Conservation (phyloP, 2,329 filamentous ascomycete genomes). For the Aspergillus latus region DNA sequence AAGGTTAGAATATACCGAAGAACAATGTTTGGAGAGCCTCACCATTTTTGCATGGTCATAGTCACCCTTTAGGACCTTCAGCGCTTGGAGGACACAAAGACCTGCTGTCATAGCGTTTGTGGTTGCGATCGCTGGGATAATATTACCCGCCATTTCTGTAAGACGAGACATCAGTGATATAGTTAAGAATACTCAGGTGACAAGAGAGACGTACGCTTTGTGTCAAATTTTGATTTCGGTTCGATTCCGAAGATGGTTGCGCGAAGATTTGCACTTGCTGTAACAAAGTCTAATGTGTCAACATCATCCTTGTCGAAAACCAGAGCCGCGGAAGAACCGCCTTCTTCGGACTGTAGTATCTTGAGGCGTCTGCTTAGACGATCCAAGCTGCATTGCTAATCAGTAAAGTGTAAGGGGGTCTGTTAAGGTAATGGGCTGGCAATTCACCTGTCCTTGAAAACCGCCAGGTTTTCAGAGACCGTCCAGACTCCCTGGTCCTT, state of each 20-base stretch:
- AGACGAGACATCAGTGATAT: slow-evolving; percentile 14
- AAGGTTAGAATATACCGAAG: slow-evolving; percentile 10
- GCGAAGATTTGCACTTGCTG: slow-evolving; percentile 84
- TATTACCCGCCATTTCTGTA: slow-evolving; percentile 92
- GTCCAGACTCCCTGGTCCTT: slow-evolving; percentile 78
- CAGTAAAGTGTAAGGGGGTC: slow-evolving; percentile 7
- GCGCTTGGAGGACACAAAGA: slow-evolving; percentile 86
- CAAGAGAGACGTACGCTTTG: slow-evolving; percentile 61
- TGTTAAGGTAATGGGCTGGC: not conserved
- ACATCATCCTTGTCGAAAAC: slow-evolving; percentile 96
- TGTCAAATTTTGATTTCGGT: slow-evolving; percentile 86
- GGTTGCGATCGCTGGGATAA: slow-evolving; percentile 96
- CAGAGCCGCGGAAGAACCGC: slow-evolving; percentile 57
- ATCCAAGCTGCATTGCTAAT: slow-evolving; percentile 55
- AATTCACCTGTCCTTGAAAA: slow-evolving; percentile 72
- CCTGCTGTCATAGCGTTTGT: slow-evolving; percentile 96
- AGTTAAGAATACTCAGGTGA: not conserved
- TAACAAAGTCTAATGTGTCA: slow-evolving; percentile 92
- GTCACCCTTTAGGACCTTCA: slow-evolving; percentile 79
- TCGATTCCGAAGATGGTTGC: slow-evolving; percentile 89
- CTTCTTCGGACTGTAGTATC: slow-evolving; percentile 57
- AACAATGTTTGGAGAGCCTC: slow-evolving; percentile 18
- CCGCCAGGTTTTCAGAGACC: slow-evolving; percentile 76
- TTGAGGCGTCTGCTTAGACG: slow-evolving; percentile 73
- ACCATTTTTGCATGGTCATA: slow-evolving; percentile 73